A percentile compares a stretch with the other conserved stretches of the same genome.
phyloP scores from a whole-genome alignment of 768 basidiomycete species.

The Mycena metata region DNA sequence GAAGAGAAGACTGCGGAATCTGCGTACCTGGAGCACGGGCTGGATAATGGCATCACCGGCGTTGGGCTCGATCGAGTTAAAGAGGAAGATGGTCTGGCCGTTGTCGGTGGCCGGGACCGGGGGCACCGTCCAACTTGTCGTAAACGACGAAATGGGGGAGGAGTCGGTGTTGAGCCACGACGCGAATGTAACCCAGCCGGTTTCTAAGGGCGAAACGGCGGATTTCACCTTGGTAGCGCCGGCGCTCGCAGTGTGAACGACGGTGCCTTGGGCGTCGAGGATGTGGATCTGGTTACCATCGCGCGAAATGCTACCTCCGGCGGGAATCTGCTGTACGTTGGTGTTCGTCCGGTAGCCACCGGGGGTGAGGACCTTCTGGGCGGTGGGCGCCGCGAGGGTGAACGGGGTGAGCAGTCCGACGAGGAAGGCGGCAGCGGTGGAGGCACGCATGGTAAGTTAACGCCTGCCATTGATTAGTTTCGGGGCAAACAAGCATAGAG shows the following conservation, averaged over 20 bases:
- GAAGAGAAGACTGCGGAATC: not conserved
- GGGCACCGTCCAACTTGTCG: conserved; percentile 31
- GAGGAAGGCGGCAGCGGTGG: not conserved
- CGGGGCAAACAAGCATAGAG: too few relatives aligned
- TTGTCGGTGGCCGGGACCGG: conserved; percentile 24
- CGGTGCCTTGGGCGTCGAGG: conserved; percentile 13
- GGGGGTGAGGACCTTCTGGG: not conserved
- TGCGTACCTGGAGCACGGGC: conserved; percentile 26
- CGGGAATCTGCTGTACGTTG: conserved; percentile 24
- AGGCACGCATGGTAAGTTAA: conserved; percentile 1
- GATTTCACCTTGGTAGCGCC: not conserved
- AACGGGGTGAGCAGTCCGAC: conserved; percentile 3
- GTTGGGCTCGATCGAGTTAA: conserved; percentile 32
- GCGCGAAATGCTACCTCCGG: conserved; percentile 14
- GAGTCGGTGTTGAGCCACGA: conserved; percentile 27
- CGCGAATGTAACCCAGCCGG: conserved; percentile 33
- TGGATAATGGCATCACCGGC: conserved; percentile 13
- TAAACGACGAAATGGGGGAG: conserved; percentile 31
- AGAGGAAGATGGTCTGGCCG: conserved; percentile 34
- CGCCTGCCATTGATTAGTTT: too few relatives aligned
- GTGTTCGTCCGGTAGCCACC: conserved; percentile 3
- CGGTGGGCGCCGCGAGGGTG: not conserved
- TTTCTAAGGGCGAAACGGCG: conserved; percentile 2
- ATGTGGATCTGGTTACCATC: conserved; percentile 23
- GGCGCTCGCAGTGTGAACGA: conserved; percentile 14